Base-by-base conservation (phyloP, 2,329 filamentous ascomycete genomes). In the Alternaria sp. region DNA sequence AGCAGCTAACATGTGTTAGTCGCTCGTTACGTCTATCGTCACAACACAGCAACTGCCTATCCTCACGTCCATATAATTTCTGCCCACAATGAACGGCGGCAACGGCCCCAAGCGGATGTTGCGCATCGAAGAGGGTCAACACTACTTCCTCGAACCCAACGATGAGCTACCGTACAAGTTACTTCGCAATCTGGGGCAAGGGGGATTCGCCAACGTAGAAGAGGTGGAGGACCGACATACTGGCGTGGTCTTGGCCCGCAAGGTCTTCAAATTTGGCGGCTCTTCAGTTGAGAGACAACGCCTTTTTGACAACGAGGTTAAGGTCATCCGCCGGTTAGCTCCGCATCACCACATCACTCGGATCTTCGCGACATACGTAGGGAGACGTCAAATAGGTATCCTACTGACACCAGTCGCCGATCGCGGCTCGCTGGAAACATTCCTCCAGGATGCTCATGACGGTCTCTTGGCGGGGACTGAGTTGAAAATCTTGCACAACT, bases 401-500 rank as follows among this genome's bases (percentile, higher is more conserved):
- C 17, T 40, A 1, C 32, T 40, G 8, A 40, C 32, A 40, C 32
- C 32, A 1, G 32, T 40, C 9, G 32, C 32, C 2, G 32, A 40
- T 40, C 1, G 15, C 2, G 32, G 32, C 2, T 40, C 32, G 8
- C 32, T 40, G 32, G 32, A 40, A 2, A n/a, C 0, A 9, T 40
- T 40, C 8, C 32, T 40, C 1, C 2, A 10, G 4, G 15, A 40
- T 10, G 15, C 8, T 40, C 32, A 40, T n/a, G 15, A 40, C 0
- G 15, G 32, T n/a, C 15, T n/a, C 4, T 6, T 40, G 1, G 15
- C 32, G 4, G 0, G 7, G 32, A 10, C 1, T 40, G 32, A 40
- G 7, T 0, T 40, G 15, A 3, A n/a, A 0, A n/a, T 2, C 8
- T n/a, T 40, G 32, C 0, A n/a, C 15, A 5, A 17, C 5, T 10